Evolutionary conservation across 768 basidiomycete species (phyloP).

Genomic region (Albatrellus ellisii): DNA sequence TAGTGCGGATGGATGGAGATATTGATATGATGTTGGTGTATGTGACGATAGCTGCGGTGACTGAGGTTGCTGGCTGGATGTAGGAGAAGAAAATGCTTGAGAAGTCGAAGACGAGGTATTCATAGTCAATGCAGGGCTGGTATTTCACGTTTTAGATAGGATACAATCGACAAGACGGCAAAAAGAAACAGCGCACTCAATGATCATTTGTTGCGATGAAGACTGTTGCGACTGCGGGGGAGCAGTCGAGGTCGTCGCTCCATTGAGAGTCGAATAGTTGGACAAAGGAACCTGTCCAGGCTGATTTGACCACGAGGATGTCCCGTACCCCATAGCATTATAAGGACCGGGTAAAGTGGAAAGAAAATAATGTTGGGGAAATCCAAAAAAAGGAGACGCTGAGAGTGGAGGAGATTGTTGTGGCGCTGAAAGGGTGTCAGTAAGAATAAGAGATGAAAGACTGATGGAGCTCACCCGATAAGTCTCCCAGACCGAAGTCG

Average conservation of each 20-base stretch:
- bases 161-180: background rate
- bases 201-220: conserved; percentile 17
- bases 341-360: conserved; percentile 31
- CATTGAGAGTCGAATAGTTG: conserved; percentile 66
- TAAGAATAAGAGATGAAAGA: background rate
- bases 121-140: conserved; percentile 18
- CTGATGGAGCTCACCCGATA: conserved; percentile 12
- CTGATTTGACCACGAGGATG: conserved; percentile 31
- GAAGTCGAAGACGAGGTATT: conserved; percentile 11
- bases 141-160: conserved; percentile 11
- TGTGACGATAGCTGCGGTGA: conserved; percentile 28
- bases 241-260: conserved; percentile 43
- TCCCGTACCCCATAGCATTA: conserved; percentile 42
- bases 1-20: conserved; percentile 21
- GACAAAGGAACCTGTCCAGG: conserved; percentile 43
- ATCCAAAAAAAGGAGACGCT: conserved; percentile 23
- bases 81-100: conserved; percentile 3
- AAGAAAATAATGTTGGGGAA: conserved; percentile 25
- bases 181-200: conserved; percentile 12
- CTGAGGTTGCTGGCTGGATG: conserved; percentile 28
- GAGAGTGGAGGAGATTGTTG: conserved; percentile 29
- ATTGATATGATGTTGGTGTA: conserved; percentile 24
- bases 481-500: conserved; percentile 13
- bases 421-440: conserved; percentile 15
- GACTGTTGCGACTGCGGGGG: conserved; percentile 21